Conservation (phyloP, 2,329 filamentous ascomycete genomes). For the Dothidotthia symphoricarpi region DNA sequence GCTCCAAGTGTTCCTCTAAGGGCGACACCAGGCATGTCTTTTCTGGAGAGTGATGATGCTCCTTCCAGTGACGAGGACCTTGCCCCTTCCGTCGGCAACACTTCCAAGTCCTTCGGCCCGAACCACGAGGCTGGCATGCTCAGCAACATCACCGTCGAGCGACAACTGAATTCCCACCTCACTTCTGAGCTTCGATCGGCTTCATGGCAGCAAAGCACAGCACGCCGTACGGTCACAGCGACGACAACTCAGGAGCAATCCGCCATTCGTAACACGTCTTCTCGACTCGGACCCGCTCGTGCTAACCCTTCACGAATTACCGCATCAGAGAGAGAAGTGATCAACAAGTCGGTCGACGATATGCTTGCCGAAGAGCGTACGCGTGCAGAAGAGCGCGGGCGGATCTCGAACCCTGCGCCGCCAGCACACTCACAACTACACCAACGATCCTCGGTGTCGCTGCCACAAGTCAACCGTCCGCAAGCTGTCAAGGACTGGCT, state of each 20-base stretch:
- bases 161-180: not conserved
- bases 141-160: not conserved
- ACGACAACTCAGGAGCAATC: not conserved
- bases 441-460: slow-evolving; percentile 4
- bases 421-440: not conserved
- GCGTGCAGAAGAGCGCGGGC: too few species aligned
- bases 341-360: slow-evolving; percentile 13
- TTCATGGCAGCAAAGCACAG: not conserved
- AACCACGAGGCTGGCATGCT: slow-evolving; percentile 37
- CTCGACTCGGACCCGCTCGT: too few species aligned
- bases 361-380: slow-evolving; percentile 20
- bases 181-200: not conserved
- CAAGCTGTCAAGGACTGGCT: slow-evolving; percentile 20
- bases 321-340: slow-evolving; percentile 2
- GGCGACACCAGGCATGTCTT: slow-evolving; percentile 15
- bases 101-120: slow-evolving; percentile 37
- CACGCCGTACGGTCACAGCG: not conserved
- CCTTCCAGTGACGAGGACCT: slow-evolving; percentile 22
- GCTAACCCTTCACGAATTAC: not conserved
- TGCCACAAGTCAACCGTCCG: slow-evolving; percentile 7
- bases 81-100: slow-evolving; percentile 23
- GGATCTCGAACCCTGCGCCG: not conserved
- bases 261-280: too few species aligned
- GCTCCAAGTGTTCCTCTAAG: slow-evolving; percentile 4
- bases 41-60: slow-evolving; percentile 19